Evolutionary conservation across 345 rosid species (phyloP).

Genomic region (Eucalyptus viminalis): DNA sequence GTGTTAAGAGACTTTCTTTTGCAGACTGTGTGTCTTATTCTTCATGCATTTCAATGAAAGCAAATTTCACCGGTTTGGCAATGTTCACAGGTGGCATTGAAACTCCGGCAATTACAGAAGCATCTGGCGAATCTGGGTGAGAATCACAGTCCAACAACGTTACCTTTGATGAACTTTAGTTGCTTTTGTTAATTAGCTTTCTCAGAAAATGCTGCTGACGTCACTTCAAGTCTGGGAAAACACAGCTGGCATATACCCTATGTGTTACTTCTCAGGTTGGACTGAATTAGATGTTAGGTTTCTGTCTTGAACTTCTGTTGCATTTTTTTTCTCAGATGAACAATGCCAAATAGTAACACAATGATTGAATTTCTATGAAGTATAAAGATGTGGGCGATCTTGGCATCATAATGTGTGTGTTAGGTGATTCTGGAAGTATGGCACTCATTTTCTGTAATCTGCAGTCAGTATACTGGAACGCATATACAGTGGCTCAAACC

Average conservation of each 20-base stretch:
- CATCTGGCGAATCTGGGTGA: slow-evolving; percentile 86
- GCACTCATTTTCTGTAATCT: background rate
- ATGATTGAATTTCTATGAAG: background rate
- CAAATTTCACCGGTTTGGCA: background rate
- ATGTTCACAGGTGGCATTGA: slow-evolving; percentile 68
- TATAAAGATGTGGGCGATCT: background rate
- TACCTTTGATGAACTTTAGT: background rate
- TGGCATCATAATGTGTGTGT: background rate
- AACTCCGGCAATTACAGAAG: slow-evolving; percentile 74
- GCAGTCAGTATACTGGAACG: background rate
- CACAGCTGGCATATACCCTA: rapidly evolving
- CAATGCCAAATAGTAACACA: background rate
- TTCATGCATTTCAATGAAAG: background rate
- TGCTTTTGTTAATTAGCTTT: background rate
- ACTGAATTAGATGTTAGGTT: background rate
- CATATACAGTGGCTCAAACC: background rate
- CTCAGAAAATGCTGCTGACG: background rate
- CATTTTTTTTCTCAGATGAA: too few relatives aligned
- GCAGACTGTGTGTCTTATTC: background rate
- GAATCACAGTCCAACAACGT: background rate
- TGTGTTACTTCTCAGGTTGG: too few relatives aligned
- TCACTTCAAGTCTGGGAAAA: background rate
- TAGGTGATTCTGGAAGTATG: background rate
- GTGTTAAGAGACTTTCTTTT: slow-evolving; percentile 25
- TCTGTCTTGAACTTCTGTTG: background rate